Base-by-base conservation (phyloP, 1,284 basidiomycete species). In the Farysia itapuensis region DNA sequence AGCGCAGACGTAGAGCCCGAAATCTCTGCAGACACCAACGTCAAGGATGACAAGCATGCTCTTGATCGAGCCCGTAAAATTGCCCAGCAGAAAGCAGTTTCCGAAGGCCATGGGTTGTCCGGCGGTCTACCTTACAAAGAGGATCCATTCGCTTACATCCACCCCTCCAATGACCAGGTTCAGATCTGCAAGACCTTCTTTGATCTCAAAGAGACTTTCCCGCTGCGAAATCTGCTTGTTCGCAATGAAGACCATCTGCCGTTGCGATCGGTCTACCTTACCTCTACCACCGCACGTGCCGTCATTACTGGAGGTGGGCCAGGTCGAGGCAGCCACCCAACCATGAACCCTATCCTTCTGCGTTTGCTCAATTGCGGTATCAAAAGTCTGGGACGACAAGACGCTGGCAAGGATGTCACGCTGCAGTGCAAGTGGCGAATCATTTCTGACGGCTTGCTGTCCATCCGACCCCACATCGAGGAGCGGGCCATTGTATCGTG, bases 291-390 rank as follows among this genome's bases (percentile, higher is more conserved):
- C 54, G 87, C 93, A 67, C 72, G 80, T 51, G 79, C 82, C 14
- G 82, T 98, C 54, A 82, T 97, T 49, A 74, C 82, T 36, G 81
- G 86, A 74, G 97, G 97, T 74, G 86, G 71, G 0, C 59, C 57
- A 9, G 70, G 68, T 19, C 43, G 45, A 12, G 63, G 57, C 24
- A 52, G 54, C 32, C 71, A 74, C 40, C 69, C 64, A 15, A 51
- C 57, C 37, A 53, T 67, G 57, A 75, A 92, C 77, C 93, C 87
- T 74, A 83, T 84, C 29, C 85, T 86, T 20, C 82, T 97, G 45
- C 86, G 95, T 2, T 84, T 98, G 47, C 86, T 94, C 69, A 86
- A 88, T 24, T 88, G 89, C 31, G 95, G 95, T 23, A 90, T 93
- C 45, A 95, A 95, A 78, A 73, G 81, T 14, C 82, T 85, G 57